Percentiles rank a stretch among this genome's conserved stretches.
Evolutionary conservation across 257 asterid species (phyloP).

Genomic region (Solanum lycopersicoides): DNA sequence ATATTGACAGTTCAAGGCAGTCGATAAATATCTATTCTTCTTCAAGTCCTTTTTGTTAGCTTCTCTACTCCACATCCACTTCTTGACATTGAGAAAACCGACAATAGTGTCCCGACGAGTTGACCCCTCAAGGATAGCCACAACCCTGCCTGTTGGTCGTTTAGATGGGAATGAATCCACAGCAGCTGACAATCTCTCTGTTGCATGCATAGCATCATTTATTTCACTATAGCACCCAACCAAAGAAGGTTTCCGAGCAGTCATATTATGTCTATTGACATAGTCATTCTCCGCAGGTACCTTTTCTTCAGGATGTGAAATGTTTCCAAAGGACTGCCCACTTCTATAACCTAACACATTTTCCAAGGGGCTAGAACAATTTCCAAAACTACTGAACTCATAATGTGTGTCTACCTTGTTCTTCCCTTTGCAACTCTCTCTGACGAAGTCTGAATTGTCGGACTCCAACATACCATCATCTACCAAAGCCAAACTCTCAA

Average conservation of each 20-base stretch:
- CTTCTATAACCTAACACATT: conserved; percentile 4
- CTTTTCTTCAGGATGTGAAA: conserved; percentile 2
- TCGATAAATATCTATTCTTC: conserved; percentile 27
- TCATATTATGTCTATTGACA: conserved; percentile 7
- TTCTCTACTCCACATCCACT: conserved; percentile 44
- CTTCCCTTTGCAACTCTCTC: conserved; percentile 33
- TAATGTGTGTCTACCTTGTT: conserved; percentile 18
- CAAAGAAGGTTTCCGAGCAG: conserved; percentile 8
- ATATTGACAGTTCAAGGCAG: conserved; percentile 30
- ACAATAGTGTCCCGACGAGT: conserved; percentile 45
- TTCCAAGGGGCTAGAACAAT: neutral
- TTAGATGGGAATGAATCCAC: conserved; percentile 46
- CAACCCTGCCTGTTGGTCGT: conserved; percentile 87
- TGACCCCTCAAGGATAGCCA: conserved; percentile 56
- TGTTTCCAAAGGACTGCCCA: conserved; percentile 18
- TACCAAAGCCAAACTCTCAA: conserved; percentile 1
- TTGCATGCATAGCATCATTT: conserved; percentile 17
- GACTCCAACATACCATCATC: conserved; percentile 8
- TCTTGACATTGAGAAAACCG: conserved; percentile 65
- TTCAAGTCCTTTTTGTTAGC: conserved; percentile 33
- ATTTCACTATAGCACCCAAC: conserved; percentile 8
- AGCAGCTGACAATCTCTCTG: conserved; percentile 36
- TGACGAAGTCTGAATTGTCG: conserved; percentile 15
- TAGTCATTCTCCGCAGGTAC: conserved; percentile 15
- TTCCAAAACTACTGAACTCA: conserved; percentile 8